A percentile compares a stretch with the other conserved stretches of the same genome.
Evolutionary conservation across 225 moss, liverwort and hornwort genomes (phyloP).

Genomic region (Bryoerythrophyllum caledonicum): DNA sequence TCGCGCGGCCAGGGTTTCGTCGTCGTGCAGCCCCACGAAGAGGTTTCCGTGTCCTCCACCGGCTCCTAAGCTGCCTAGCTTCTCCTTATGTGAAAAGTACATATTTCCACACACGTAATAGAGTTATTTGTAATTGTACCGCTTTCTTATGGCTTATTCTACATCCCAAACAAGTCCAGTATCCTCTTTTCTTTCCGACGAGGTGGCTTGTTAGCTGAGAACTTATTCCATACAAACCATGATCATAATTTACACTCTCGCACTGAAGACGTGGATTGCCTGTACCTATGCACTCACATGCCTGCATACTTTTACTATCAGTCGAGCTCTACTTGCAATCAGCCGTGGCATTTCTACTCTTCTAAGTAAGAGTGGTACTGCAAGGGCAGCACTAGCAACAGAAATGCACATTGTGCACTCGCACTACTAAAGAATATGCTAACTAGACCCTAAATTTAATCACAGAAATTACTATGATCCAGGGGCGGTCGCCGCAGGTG

Average conservation of each 20-base stretch:
- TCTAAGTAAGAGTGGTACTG: background rate
- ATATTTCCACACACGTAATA: too few relatives aligned
- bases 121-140: too few relatives aligned
- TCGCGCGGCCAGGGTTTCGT: constrained; percentile 59
- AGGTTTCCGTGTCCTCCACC: rapidly evolving
- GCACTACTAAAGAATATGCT: constrained; percentile 10
- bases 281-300: background rate
- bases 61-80: background rate
- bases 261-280: background rate
- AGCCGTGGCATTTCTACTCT: background rate
- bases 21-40: constrained; percentile 71
- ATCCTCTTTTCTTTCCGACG: background rate
- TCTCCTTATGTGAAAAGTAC: too few relatives aligned
- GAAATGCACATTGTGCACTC: constrained; percentile 18
- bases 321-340: too few relatives aligned
- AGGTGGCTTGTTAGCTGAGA: background rate
- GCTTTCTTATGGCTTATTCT: background rate
- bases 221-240: background rate
- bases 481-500: constrained; percentile 8
- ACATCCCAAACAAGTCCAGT: background rate
- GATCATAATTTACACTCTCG: constrained; percentile 10
- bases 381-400: constrained; percentile 8
- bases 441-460: background rate
- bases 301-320: background rate
- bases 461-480: background rate